These are phyloP conservation scores for Rhodamnia argentea DNA, from an alignment of 345 rosid genomes.

Conservation along the genomic window DNA sequence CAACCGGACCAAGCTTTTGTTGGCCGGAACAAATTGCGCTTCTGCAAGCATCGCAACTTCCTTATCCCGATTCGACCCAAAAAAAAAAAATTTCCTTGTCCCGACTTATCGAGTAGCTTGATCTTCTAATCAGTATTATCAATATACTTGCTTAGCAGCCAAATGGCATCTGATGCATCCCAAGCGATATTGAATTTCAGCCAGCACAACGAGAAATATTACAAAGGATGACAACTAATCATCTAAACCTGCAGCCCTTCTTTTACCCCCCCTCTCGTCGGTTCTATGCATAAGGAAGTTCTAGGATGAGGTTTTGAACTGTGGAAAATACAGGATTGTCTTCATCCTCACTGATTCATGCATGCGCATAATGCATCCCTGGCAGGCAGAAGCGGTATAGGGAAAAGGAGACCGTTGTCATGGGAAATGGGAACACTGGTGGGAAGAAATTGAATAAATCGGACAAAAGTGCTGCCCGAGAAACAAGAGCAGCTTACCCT, in stretches of 20 bases:
- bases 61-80: neutral
- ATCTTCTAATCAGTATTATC: neutral
- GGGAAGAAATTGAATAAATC: neutral
- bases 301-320: neutral
- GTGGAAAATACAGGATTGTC: neutral
- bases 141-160: neutral
- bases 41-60: neutral
- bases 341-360: neutral
- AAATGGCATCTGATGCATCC: neutral
- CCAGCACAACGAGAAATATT: neutral
- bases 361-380: neutral
- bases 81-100: too few relatives aligned
- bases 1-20: neutral
- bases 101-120: neutral
- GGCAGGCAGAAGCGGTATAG: neutral
- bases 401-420: slow-evolving; percentile 1
- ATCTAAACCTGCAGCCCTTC: neutral
- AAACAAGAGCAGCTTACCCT: slow-evolving; percentile 5
- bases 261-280: neutral
- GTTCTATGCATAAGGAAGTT: neutral
- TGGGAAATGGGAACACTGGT: neutral
- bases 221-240: neutral
- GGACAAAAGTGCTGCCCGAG: neutral
- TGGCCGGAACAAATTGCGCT: neutral
- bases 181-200: neutral